A percentile compares a stretch with the other conserved stretches of the same genome.
phyloP scores from a whole-genome alignment of 495 filamentous ascomycete genomes.

The Thermochaetoides thermophila region DNA sequence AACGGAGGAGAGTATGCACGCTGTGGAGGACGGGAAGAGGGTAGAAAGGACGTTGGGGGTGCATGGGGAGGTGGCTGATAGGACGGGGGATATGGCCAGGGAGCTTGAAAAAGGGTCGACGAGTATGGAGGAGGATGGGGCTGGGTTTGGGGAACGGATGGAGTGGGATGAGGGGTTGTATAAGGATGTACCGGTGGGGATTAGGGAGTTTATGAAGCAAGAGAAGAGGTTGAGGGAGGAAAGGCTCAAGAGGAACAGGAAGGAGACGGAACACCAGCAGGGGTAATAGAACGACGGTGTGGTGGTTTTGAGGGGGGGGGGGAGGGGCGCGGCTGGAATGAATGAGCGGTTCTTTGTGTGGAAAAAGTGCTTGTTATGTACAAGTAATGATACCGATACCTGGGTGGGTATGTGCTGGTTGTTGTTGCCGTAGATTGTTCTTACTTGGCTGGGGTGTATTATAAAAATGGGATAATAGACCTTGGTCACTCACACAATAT shows the following conservation, averaged over 20 bases:
- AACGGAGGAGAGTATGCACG: conserved; percentile 9
- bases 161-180: conserved; percentile 52
- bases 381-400: too few species aligned
- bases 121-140: conserved; percentile 73
- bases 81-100: background rate
- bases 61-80: conserved; percentile 3
- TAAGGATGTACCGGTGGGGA: conserved; percentile 75
- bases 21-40: conserved; percentile 1
- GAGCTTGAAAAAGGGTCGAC: conserved; percentile 13
- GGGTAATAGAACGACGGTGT: too few species aligned
- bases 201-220: conserved; percentile 91
- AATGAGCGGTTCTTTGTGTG: background rate
- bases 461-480: too few species aligned
- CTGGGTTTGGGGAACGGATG: conserved; percentile 37
- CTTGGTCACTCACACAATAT: background rate
- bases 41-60: conserved; percentile 4
- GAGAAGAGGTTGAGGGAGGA: conserved; percentile 82
- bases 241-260: conserved; percentile 40
- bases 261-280: too few species aligned
- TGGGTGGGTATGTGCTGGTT: too few species aligned
- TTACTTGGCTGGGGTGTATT: too few species aligned
- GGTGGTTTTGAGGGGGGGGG: conserved; percentile 27
- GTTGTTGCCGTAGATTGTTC: too few species aligned
- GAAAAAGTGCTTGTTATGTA: too few species aligned
- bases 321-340: conserved; percentile 6